Evolutionary conservation across 1,284 basidiomycete genomes (phyloP), one percentile per base, ranked within the genome.

Genomic region (Austroboletus rostrupii): DNA sequence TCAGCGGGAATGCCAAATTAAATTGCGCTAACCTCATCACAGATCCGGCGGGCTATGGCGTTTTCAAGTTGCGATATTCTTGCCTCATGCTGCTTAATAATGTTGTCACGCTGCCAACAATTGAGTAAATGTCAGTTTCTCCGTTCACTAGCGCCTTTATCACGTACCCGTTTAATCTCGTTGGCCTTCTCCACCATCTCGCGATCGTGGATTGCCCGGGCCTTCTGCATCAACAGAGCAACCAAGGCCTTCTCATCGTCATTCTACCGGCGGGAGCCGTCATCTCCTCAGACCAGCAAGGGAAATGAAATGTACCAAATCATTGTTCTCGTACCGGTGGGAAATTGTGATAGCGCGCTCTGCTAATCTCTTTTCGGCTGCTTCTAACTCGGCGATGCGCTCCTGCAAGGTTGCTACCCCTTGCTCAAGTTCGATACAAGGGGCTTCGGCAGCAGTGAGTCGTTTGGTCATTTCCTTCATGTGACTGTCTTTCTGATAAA

Each of bases 141-240:
- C 43, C 32, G 35, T 47, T 45, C 19, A 44, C 45, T 28, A 42
- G 41, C 16, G 21, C 26, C 38, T 14, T 35, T 20, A 21, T 37
- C 67, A 43, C 68, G 31, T 53, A 79, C 80, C 54, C 72, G 64
- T 53, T 74, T 74, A 28, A 81, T 70, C 47, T 80, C 77, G 54
- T 81, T 78, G 43, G 69, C 69, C 59, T 79, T 81, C 35, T 66
- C 70, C 19, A 79, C 70, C 26, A 74, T 66, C 20, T 75, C 73
- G 44, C 76, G 70, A 56, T 79, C 78, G 54, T 79, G 72, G 29
- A 74, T 61, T 13, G 70, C 66, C 47, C 72, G 68, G 9, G 73
- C 68, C 42, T 72, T 62, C 40, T 65, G 65, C 53, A 76, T 69
- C 33, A 81, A 55, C 41, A 67, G 61, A 41, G 70, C 62, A 13